Conservation (phyloP, 345 rosid species). For the Aurinia saxatilis region DNA sequence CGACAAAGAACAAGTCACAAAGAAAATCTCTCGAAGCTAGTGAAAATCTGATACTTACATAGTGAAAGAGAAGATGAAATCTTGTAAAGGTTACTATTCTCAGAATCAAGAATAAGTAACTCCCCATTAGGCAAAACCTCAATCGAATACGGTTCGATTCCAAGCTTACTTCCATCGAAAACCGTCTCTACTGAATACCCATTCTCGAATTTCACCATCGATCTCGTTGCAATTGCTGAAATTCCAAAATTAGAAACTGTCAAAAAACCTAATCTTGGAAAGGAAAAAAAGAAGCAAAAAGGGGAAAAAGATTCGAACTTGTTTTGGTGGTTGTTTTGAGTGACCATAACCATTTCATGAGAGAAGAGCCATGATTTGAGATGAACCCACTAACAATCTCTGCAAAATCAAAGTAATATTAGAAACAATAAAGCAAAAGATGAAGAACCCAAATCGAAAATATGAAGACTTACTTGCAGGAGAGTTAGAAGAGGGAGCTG, state of each 20-base stretch:
- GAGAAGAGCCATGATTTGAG: constrained; percentile 61
- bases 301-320: constrained; percentile 38
- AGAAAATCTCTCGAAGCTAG: too few species aligned
- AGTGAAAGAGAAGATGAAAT: constrained; percentile 81
- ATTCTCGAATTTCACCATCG: constrained; percentile 89
- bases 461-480: constrained; percentile 71
- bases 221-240: constrained; percentile 70
- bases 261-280: constrained; percentile 1
- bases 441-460: constrained; percentile 12
- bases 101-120: constrained; percentile 81
- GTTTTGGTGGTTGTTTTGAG: constrained; percentile 86
- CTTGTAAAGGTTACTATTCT: constrained; percentile 84
- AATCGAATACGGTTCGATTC: constrained; percentile 78
- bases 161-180: constrained; percentile 97
- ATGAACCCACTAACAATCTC: constrained; percentile 75
- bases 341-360: constrained; percentile 89
- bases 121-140: constrained; percentile 84
- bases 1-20: not conserved
- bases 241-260: constrained; percentile 2
- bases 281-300: not conserved
- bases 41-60: constrained; percentile 44
- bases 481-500: constrained; percentile 60
- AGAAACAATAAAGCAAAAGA: constrained; percentile 2
- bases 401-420: constrained; percentile 35
- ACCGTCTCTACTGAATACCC: constrained; percentile 97